Evolutionary conservation across 257 asterid genomes (phyloP), one percentile per base, ranked within the genome.

Genomic region (Solanum ossicruentum): DNA sequence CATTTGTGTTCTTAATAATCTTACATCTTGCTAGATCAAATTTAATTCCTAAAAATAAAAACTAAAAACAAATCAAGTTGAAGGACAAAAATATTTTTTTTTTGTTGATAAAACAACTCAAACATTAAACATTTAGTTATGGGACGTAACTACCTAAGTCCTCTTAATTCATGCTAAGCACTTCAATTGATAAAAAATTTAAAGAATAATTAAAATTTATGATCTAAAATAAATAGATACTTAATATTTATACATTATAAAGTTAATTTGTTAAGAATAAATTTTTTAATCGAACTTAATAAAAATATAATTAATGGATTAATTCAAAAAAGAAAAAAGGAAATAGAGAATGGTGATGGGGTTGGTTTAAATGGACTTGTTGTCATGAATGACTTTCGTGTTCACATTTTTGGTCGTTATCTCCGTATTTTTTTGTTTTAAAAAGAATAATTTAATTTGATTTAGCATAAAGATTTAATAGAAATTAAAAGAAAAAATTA

Each of bases 231-330:
- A 49, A 11, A 10, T 49, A 49, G 13, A 2, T 51, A 51, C 3
- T 0, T 51, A 4, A 51, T 51, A 51, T 12, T 3, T 51, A 4
- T 63, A 12, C 5, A 0, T 12, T 63, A 63, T 63, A 63, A 61
- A 23, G 0, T 63, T 8, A 12, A 9, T 6, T 60, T 3, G 11
- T 60, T 60, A n/a, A 26, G 2, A 1, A 2, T 12, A 63, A 1
- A n/a, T 6, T n/a, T 10, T n/a, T 58, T 0, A 58, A 4, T 58
- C 1, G 0, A 1, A 58, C 3, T n/a, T 58, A 12, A 20, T 0
- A n/a, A n/a, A 10, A 58, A 58, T 3, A 3, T 58, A 8, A n/a
- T 0, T 0, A 3, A 20, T 6, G 9, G 3, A 20, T 60, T 63
- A 2, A 28, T 28, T 28, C 32, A 28, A 28, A 28, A 28, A 28